A percentile compares a stretch with the other conserved stretches of the same genome.
Conservation (phyloP, 1,139 yeast genomes). For the Magnusiomyces magnusii region DNA sequence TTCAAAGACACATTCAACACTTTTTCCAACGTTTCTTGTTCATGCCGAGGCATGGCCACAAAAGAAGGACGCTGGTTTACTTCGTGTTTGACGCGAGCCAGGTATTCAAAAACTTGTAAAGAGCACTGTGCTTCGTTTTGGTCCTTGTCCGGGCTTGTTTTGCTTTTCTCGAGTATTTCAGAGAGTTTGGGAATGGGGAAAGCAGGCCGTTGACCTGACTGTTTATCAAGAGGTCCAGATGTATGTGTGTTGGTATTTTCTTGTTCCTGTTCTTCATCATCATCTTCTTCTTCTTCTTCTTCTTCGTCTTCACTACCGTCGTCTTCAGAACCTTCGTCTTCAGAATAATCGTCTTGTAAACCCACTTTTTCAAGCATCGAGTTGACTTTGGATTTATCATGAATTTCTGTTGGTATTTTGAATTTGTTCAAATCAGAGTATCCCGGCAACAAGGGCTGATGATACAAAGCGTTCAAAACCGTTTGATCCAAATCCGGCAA, state of each 20-base stretch:
- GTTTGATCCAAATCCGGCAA: background rate
- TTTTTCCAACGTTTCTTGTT: constrained; percentile 3
- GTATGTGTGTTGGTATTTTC: constrained; percentile 16
- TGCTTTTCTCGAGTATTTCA: background rate
- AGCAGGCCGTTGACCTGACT: constrained; percentile 39
- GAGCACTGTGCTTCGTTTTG: constrained; percentile 17
- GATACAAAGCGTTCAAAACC: background rate
- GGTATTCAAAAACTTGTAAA: background rate
- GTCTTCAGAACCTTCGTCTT: background rate
- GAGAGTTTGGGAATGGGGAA: constrained; percentile 31
- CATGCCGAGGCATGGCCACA: background rate
- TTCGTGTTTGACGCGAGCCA: constrained; percentile 2
- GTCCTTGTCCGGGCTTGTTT: background rate
- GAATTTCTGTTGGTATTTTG: background rate
- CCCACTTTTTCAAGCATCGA: background rate
- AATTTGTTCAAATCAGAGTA: background rate
- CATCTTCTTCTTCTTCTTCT: background rate
- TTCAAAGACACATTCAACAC: background rate
- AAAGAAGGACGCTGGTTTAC: background rate
- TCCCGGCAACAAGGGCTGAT: background rate
- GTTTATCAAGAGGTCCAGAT: constrained; percentile 31
- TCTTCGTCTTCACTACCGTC: background rate
- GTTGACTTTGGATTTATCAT: background rate
- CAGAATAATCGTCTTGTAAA: background rate
- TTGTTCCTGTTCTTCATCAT: background rate